Conservation (phyloP, 2,329 filamentous ascomycete species). For the Ophiostoma fasciatum region DNA sequence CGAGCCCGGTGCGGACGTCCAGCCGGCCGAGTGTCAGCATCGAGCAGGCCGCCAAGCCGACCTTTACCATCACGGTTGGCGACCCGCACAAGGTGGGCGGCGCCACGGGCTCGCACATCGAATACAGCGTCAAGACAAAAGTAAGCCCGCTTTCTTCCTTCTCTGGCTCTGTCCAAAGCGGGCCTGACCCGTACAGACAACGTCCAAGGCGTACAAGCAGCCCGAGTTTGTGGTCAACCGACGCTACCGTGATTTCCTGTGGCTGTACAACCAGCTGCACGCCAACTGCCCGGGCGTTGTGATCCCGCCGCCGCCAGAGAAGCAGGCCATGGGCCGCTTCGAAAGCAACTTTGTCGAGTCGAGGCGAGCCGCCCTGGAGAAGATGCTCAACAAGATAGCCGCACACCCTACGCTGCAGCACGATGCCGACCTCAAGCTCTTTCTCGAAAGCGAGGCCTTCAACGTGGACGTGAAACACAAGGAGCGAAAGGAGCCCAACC, state of each 20-base stretch:
- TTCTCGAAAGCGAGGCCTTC: conserved; percentile 91
- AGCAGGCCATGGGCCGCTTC: conserved; percentile 92
- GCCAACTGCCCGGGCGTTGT: conserved; percentile 90
- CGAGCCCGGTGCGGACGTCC: conserved; percentile 34
- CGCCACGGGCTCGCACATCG: conserved; percentile 90
- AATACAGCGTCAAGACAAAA: conserved; percentile 90
- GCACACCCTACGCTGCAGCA: conserved; percentile 82
- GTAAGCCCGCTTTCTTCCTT: conserved; percentile 28
- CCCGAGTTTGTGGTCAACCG: conserved; percentile 86
- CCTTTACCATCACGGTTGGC: conserved; percentile 79
- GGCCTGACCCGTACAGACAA: conserved; percentile 48
- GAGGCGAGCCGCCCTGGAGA: conserved; percentile 76
- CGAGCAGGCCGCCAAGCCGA: conserved; percentile 86
- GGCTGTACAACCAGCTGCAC: conserved; percentile 91
- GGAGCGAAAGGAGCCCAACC: conserved; percentile 73
- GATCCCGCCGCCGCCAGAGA: conserved; percentile 90
- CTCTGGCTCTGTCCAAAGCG: too few species aligned
- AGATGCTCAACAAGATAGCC: conserved; percentile 95
- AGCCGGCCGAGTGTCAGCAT: conserved; percentile 70
- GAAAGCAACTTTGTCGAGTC: conserved; percentile 95
- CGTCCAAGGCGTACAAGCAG: conserved; percentile 88
- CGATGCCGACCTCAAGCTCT: conserved; percentile 87
- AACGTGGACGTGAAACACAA: conserved; percentile 97
- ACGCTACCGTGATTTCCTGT: conserved; percentile 91
- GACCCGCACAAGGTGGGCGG: conserved; percentile 98